These are phyloP conservation scores for Apostasia shenzhenica DNA, from an alignment of 106 monocot genomes.

Conservation along the genomic window DNA sequence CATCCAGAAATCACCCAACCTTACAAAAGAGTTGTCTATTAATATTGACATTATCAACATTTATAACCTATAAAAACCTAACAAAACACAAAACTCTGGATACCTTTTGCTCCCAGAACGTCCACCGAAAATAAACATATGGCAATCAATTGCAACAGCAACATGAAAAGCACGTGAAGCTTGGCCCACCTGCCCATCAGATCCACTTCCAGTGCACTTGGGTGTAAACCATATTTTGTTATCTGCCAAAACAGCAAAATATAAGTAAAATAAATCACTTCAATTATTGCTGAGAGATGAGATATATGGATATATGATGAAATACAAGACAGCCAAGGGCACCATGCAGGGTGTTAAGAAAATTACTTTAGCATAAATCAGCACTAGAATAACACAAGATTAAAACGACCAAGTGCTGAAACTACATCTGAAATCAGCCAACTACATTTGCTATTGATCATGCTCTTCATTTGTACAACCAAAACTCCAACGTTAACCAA, in stretches of 20 bases:
- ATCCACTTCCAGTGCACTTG: slow-evolving; percentile 57
- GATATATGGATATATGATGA: too few species aligned
- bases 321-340: too few species aligned
- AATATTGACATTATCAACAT: background rate
- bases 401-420: too few species aligned
- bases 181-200: slow-evolving; percentile 67
- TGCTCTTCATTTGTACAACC: too few species aligned
- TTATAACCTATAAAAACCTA: background rate
- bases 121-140: slow-evolving; percentile 94
- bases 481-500: too few species aligned
- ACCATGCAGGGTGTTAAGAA: too few species aligned
- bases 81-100: background rate
- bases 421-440: too few species aligned
- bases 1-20: slow-evolving; percentile 99
- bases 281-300: too few species aligned
- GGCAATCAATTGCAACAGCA: slow-evolving; percentile 75
- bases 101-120: slow-evolving; percentile 80
- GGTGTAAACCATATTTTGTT: slow-evolving; percentile 93
- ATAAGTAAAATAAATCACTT: too few species aligned
- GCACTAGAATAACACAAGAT: too few species aligned
- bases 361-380: too few species aligned
- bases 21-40: slow-evolving; percentile 25
- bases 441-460: too few species aligned
- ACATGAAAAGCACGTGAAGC: slow-evolving; percentile 90
- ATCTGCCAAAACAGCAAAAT: slow-evolving; percentile 23